Percentiles rank a stretch among this genome's conserved stretches.
Evolutionary conservation across 2,329 filamentous ascomycete genomes (phyloP).

Genomic region (Pezicula rhizophila): DNA sequence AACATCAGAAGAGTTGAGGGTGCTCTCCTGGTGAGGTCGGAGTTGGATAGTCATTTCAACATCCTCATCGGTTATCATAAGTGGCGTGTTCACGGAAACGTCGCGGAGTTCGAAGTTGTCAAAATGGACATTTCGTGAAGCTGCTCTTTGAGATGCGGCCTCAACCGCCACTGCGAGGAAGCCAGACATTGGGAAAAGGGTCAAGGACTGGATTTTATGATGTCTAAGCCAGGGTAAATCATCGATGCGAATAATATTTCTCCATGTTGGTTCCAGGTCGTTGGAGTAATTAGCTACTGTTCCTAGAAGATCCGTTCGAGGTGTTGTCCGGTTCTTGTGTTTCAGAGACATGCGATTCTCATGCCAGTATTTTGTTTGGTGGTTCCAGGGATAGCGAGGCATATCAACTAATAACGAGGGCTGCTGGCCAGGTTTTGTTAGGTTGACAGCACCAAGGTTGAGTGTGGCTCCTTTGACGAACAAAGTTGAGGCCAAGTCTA

Average conservation of each 20-base stretch:
- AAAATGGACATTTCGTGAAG: slow-evolving; percentile 26
- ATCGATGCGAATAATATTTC: slow-evolving; percentile 27
- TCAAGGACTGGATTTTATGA: slow-evolving; percentile 28
- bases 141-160: slow-evolving; percentile 22
- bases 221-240: slow-evolving; percentile 38
- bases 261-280: slow-evolving; percentile 27
- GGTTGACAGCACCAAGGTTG: slow-evolving; percentile 42
- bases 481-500: slow-evolving; percentile 38
- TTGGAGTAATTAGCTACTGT: slow-evolving; percentile 20
- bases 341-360: slow-evolving; percentile 29
- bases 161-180: slow-evolving; percentile 31
- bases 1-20: slow-evolving; percentile 32
- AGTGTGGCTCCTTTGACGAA: slow-evolving; percentile 39
- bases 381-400: slow-evolving; percentile 50
- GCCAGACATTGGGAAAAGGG: slow-evolving; percentile 29
- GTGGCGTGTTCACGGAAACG: slow-evolving; percentile 38
- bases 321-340: slow-evolving; percentile 35
- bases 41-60: slow-evolving; percentile 45
- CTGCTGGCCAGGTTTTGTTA: slow-evolving; percentile 26
- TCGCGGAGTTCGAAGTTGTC: slow-evolving; percentile 42
- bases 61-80: slow-evolving; percentile 41
- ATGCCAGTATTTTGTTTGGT: slow-evolving; percentile 45
- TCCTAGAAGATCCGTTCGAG: slow-evolving; percentile 46
- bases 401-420: slow-evolving; percentile 30
- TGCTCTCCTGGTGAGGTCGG: slow-evolving; percentile 36